These are phyloP conservation scores for Pseudocercospora crystallina DNA, from an alignment of 2,329 filamentous ascomycete genomes.

Conservation along the genomic window DNA sequence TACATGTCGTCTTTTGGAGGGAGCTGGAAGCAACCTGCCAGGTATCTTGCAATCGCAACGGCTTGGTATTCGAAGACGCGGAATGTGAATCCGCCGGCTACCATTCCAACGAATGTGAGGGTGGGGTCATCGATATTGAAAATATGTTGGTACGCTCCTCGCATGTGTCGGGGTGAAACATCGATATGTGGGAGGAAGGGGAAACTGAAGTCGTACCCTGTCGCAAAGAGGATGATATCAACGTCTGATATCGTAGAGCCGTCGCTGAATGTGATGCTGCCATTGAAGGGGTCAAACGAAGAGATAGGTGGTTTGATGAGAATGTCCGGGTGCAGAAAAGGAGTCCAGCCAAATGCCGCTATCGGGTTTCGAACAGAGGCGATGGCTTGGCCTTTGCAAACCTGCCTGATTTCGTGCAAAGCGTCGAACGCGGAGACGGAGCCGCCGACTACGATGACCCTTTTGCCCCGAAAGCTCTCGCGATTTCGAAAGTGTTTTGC, in stretches of 20 bases:
- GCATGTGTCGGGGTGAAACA: constrained; percentile 55
- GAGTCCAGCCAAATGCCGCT: too few relatives aligned
- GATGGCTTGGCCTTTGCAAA: too few relatives aligned
- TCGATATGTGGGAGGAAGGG: constrained; percentile 55
- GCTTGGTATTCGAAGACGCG: constrained; percentile 70
- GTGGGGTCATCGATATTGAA: constrained; percentile 57
- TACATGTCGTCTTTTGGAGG: constrained; percentile 52
- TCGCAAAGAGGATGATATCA: constrained; percentile 65
- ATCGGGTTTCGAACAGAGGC: too few relatives aligned
- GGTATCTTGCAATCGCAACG: constrained; percentile 58
- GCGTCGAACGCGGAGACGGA: constrained; percentile 63
- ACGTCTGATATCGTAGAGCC: constrained; percentile 47
- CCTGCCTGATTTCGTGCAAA: too few relatives aligned
- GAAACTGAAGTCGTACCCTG: constrained; percentile 64
- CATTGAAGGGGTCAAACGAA: too few relatives aligned
- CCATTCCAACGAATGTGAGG: constrained; percentile 60
- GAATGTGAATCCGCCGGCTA: constrained; percentile 60
- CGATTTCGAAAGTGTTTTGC: constrained; percentile 55
- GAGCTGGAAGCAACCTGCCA: constrained; percentile 55
- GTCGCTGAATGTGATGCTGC: too few relatives aligned
- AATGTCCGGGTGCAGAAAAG: too few relatives aligned
- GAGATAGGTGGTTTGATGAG: too few relatives aligned
- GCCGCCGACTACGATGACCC: constrained; percentile 62
- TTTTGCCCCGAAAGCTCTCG: constrained; percentile 48
- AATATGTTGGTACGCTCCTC: constrained; percentile 60